Conservation (phyloP, 805 yeast species). For the Hanseniaspora nectarophila region DNA sequence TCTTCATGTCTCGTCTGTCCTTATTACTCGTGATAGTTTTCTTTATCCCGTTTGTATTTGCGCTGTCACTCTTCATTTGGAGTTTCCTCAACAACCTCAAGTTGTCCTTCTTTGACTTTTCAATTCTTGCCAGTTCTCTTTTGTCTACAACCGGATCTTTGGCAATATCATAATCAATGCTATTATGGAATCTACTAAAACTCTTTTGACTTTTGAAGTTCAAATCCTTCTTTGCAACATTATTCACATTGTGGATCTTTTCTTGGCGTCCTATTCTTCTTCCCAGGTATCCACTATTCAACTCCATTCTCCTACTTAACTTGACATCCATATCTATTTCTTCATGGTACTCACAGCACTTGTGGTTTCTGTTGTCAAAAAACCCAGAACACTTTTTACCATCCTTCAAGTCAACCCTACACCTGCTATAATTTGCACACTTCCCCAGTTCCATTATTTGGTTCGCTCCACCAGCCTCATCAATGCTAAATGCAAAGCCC, state of each 20-base stretch:
- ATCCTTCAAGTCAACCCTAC: neutral
- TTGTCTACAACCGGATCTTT: neutral
- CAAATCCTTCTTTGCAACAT: neutral
- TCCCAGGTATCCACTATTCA: conserved; percentile 13
- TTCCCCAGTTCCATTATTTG: conserved; percentile 13
- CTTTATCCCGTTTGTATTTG: neutral
- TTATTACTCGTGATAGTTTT: neutral
- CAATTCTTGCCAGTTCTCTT: neutral
- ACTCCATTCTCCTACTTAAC: conserved; percentile 12
- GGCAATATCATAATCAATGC: neutral
- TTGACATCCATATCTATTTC: conserved; percentile 3
- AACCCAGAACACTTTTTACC: neutral
- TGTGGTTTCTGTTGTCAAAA: neutral
- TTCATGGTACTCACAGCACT: conserved; percentile 13
- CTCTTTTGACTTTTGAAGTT: conserved; percentile 3
- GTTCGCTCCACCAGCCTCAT: conserved; percentile 1
- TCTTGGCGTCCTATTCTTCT: conserved; percentile 10
- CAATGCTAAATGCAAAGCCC: conserved; percentile 7
- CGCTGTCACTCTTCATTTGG: neutral
- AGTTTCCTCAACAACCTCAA: neutral
- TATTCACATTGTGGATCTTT: neutral
- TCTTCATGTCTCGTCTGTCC: neutral
- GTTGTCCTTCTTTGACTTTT: conserved; percentile 2
- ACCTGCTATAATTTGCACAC: neutral
- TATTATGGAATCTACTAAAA: conserved; percentile 2